Conservation (phyloP, 1,139 yeast genomes). For the Kodamaea sp. region DNA sequence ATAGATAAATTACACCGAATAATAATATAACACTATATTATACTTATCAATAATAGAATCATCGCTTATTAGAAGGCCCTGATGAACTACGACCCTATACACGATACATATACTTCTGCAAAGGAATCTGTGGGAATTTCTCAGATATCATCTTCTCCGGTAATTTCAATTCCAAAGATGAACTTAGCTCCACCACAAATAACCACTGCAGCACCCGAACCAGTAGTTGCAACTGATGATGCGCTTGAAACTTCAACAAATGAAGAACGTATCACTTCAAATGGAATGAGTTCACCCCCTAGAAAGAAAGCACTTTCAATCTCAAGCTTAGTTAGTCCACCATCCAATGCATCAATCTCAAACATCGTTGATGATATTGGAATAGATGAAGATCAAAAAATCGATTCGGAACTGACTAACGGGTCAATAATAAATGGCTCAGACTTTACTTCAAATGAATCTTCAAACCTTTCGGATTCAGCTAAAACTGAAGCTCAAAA, state of each 20-base stretch:
- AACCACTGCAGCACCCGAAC: not conserved
- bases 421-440: not conserved
- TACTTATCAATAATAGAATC: no score
- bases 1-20: no score
- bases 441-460: not conserved
- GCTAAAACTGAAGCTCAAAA: not conserved
- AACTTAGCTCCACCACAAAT: not conserved
- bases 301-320: slow-evolving; percentile 13
- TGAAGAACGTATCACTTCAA: not conserved
- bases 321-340: slow-evolving; percentile 14
- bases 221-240: not conserved
- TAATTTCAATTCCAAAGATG: not conserved
- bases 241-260: not conserved
- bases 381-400: slow-evolving; percentile 6
- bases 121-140: slow-evolving; percentile 5
- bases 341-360: slow-evolving; percentile 6
- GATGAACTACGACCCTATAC: slow-evolving; percentile 22
- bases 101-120: slow-evolving; percentile 16
- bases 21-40: no score
- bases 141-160: not conserved
- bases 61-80: no score
- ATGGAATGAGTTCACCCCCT: slow-evolving; percentile 7
- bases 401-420: not conserved
- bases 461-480: not conserved
- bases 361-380: slow-evolving; percentile 9